Conservation (phyloP, 2,329 filamentous ascomycete genomes). For the Sordariomycetes sp. region DNA sequence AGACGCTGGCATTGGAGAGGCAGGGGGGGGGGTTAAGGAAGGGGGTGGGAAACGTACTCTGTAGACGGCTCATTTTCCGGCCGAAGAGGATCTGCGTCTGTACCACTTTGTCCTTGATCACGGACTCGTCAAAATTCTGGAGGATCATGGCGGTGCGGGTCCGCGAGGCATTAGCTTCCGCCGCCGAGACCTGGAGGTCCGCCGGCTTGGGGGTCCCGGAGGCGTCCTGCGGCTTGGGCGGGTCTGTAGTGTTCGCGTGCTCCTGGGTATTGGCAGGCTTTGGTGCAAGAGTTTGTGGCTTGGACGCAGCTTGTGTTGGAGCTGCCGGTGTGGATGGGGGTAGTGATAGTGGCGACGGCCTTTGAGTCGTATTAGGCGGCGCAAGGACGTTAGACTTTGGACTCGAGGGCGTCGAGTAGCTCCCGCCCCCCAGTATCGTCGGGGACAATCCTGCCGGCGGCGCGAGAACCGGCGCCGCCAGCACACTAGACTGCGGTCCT, state of each 20-base stretch:
- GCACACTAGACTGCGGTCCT: slow-evolving; percentile 16
- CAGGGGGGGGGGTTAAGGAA: not conserved
- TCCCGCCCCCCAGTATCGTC: slow-evolving; percentile 8
- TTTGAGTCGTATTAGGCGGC: slow-evolving; percentile 25
- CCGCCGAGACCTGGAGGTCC: not conserved
- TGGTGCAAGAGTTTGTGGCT: not conserved
- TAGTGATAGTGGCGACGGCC: slow-evolving; percentile 20
- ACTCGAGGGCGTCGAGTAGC: slow-evolving; percentile 13
- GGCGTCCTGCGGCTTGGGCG: not conserved
- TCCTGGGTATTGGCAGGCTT: not conserved
- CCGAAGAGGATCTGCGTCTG: slow-evolving; percentile 47
- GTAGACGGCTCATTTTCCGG: slow-evolving; percentile 41
- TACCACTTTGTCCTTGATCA: slow-evolving; percentile 39
- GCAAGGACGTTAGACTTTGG: slow-evolving; percentile 31
- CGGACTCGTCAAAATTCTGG: slow-evolving; percentile 44
- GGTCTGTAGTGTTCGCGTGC: not conserved
- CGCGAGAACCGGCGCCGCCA: slow-evolving; percentile 23
- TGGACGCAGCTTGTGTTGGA: not conserved
- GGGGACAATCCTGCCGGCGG: slow-evolving; percentile 18
- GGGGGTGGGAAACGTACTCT: slow-evolving; percentile 26
- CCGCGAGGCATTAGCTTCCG: slow-evolving; percentile 24
- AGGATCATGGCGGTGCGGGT: slow-evolving; percentile 45
- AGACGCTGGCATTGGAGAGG: not conserved
- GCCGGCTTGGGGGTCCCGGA: not conserved
- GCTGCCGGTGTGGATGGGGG: slow-evolving; percentile 10